Percentiles rank a stretch among this genome's conserved stretches.
Conservation (phyloP, 768 basidiomycete species). For the Dioszegia aurantiaca region DNA sequence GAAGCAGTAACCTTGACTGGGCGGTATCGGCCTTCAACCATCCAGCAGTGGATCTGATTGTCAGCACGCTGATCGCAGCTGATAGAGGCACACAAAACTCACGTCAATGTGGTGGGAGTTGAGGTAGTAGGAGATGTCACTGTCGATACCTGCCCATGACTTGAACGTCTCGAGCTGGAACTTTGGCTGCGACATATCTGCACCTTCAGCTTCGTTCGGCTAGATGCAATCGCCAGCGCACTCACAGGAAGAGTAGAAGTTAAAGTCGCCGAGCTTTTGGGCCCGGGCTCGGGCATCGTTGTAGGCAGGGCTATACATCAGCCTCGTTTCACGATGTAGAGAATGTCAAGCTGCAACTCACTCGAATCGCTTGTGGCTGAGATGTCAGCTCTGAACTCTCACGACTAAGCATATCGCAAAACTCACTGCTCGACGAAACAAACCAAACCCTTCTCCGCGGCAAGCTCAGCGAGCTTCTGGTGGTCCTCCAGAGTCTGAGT, state of each 20-base stretch:
- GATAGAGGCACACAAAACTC: conserved; percentile 4
- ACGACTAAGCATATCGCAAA: not conserved
- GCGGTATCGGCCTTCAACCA: conserved; percentile 53
- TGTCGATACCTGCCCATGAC: conserved; percentile 91
- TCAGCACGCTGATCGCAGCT: conserved; percentile 56
- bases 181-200: conserved; percentile 93
- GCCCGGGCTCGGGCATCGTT: conserved; percentile 78
- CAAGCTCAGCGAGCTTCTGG: conserved; percentile 69
- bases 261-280: conserved; percentile 75
- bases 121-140: conserved; percentile 91
- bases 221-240: not conserved
- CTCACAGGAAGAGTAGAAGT: conserved; percentile 78
- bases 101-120: conserved; percentile 84
- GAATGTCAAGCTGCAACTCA: conserved; percentile 20
- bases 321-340: not conserved
- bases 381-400: conserved; percentile 9
- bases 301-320: conserved; percentile 65
- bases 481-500: conserved; percentile 82
- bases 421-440: conserved; percentile 87
- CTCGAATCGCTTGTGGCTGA: conserved; percentile 58
- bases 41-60: conserved; percentile 58
- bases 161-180: conserved; percentile 90
- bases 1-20: conserved; percentile 72
- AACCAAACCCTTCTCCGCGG: conserved; percentile 73
- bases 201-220: conserved; percentile 1